Evolutionary conservation across 1,284 basidiomycete genomes (phyloP), one percentile per base, ranked within the genome.

Genomic region (Cystobasidiaceae sp.): DNA sequence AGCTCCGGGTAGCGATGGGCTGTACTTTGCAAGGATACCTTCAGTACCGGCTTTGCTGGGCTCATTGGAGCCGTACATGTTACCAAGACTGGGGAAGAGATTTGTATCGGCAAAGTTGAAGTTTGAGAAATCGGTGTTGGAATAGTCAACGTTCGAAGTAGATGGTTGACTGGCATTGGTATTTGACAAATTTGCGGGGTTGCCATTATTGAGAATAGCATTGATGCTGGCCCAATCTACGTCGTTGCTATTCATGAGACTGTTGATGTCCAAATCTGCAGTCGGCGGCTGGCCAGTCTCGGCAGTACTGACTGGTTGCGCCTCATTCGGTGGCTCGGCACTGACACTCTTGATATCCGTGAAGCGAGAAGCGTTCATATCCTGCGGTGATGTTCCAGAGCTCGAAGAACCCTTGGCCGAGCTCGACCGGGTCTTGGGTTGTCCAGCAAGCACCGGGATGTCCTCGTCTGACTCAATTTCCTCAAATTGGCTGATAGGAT

Each of bases 391-490:
- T 3, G 51, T 33, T 21, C 34, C 21, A 27, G 49, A 13, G 30
- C 49, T 23, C 21, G 56, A 46, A 21, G 15, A 25, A 11, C n/a
- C 33, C 25, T 30, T 59, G n/a, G 56, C 28, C 21, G 43, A 45
- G 32, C 34, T 48, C 21, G n/a, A 5, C 28, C 33, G 28, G 13
- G 8, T 51, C 17, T 28, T 28, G 45, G 39, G 30, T 33, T 23
- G 11, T 43, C 21, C 45, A 34, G 30, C 21, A 34, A n/a, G 28
- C 6, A 41, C 43, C 5, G 41, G 44, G 13, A 32, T 28, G 2
- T 64, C 61, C 13, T 64, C 61, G 27, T 64, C 61, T n/a, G 61
- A 64, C 13, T 23, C 51, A 25, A 64, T 21, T 45, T 64, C 61
- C 33, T 64, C 61, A 32, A 64, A 64, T 23, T 64, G 61, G 28